A percentile compares a stretch with the other conserved stretches of the same genome.
Conservation (phyloP, 805 yeast species). For the Barnettozyma vustinii region DNA sequence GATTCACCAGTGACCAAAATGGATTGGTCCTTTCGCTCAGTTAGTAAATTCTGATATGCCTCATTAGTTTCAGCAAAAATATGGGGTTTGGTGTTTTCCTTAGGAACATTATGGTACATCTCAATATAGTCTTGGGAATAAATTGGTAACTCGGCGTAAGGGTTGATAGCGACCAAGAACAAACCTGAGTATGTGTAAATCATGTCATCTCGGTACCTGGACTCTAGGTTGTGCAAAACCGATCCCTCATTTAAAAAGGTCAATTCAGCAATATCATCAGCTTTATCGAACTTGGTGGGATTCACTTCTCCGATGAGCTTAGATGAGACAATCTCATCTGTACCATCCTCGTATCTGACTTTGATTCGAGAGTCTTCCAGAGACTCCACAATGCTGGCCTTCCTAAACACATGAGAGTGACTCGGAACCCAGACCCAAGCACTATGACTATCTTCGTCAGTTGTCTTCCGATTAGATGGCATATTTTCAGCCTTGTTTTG, state of each 20-base stretch:
- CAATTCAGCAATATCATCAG: conserved; percentile 92
- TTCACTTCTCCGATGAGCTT: conserved; percentile 60
- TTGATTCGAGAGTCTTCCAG: conserved; percentile 30
- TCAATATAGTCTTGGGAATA: conserved; percentile 57
- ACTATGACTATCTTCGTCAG: conserved; percentile 4
- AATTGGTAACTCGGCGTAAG: conserved; percentile 70
- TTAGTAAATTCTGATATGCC: conserved; percentile 71
- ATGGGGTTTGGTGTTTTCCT: conserved; percentile 65
- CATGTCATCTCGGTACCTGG: conserved; percentile 69
- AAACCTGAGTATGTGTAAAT: conserved; percentile 95
- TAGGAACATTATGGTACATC: conserved; percentile 44
- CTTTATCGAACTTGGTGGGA: conserved; percentile 85
- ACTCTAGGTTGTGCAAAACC: conserved; percentile 76
- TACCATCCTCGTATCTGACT: conserved; percentile 36
- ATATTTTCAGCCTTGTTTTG: neutral
- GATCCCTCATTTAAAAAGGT: conserved; percentile 94
- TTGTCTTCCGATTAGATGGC: neutral
- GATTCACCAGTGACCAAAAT: conserved; percentile 97
- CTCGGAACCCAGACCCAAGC: conserved; percentile 77
- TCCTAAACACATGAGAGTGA: conserved; percentile 46
- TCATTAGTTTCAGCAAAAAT: conserved; percentile 86
- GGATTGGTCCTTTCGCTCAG: conserved; percentile 72
- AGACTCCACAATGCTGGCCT: conserved; percentile 53
- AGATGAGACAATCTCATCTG: conserved; percentile 36
- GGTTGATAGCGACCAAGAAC: conserved; percentile 92